Base-by-base conservation (phyloP, 108 stramenopile species). In the Cyclostephanos tholiformis region DNA sequence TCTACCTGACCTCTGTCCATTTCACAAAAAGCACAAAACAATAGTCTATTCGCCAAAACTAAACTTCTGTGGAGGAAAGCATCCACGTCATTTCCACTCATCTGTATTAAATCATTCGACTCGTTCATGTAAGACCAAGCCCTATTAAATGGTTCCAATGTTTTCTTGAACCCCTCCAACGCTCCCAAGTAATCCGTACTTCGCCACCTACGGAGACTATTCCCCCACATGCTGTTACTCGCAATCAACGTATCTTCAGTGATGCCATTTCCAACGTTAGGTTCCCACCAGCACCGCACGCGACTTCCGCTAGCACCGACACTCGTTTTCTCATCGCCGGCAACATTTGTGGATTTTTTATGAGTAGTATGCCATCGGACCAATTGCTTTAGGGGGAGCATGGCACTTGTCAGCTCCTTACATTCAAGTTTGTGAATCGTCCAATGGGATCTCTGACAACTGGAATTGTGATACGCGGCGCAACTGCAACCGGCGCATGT, bases 1-100 rank as follows among this genome's bases (percentile, higher is more conserved):
- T 67, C 46, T 0, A 85, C 51, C 44, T 77, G 72, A 65, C 83
- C 59, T 26, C 76, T 84, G 72, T 88, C 87, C 46, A 83, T 32
- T 64, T 86, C 88, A 62, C 85, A 91, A 71, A 84, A 91, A 39
- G 76, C 77, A 69, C 74, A 85, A 63, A 87, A 91, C 44, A 87
- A 56, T 23, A 87, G 56, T 51, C 80, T 46, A 44, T 55, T 70
- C 46, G 68, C 83, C 74, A 69, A 84, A 36, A 46, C n/a, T 3
- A 70, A 49, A 25, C 60, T 59, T 1, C 53, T 57, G 13, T 56
- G 36, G 71, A 69, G 46, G 44, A 76, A 69, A 25, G 50, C 29
- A 14, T 46, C 23, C 60, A 20, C 16, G 10, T 56, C 51, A 39
- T 64, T 23, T 6, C 49, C 74, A 11, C 0, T 49, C 5, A 20